These are phyloP conservation scores for Lachnellula suecica DNA, from an alignment of 2,329 filamentous ascomycete genomes.

Conservation along the genomic window DNA sequence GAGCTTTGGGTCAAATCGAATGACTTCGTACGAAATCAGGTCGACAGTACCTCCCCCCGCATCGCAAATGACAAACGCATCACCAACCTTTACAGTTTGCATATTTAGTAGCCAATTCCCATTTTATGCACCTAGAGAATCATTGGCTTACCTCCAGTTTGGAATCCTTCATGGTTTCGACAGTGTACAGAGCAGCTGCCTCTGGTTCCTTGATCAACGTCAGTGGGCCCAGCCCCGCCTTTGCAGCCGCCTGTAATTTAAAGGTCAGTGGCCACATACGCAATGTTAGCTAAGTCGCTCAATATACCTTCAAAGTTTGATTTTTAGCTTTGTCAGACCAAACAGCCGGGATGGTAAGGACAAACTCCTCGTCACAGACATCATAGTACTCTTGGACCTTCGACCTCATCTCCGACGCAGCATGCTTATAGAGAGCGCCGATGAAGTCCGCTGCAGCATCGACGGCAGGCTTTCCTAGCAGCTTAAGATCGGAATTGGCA, in stretches of 20 bases:
- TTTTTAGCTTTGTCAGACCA: conserved; percentile 56
- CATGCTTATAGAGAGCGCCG: conserved; percentile 40
- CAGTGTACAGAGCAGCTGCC: conserved; percentile 17
- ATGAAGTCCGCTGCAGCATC: conserved; percentile 38
- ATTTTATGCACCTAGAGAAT: neutral
- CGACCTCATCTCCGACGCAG: conserved; percentile 43
- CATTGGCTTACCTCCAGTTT: conserved; percentile 6
- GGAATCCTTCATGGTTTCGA: conserved; percentile 7
- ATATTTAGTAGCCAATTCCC: neutral
- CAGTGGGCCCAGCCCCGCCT: conserved; percentile 5
- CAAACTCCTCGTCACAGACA: conserved; percentile 49
- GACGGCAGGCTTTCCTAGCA: conserved; percentile 48
- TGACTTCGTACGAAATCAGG: conserved; percentile 74
- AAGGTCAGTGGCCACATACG: neutral
- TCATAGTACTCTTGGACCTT: conserved; percentile 41
- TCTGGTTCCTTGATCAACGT: conserved; percentile 19
- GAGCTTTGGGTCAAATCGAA: conserved; percentile 13
- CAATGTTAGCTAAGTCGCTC: conserved; percentile 33
- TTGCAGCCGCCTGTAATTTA: conserved; percentile 25
- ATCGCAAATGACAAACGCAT: conserved; percentile 46
- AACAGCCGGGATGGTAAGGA: conserved; percentile 58
- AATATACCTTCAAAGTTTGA: conserved; percentile 45
- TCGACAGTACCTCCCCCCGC: conserved; percentile 59
- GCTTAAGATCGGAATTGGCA: conserved; percentile 33
- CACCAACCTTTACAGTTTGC: conserved; percentile 23